phyloP scores from a whole-genome alignment of 352 stramenopile genomes.

The Saprolegnia parasitica region DNA sequence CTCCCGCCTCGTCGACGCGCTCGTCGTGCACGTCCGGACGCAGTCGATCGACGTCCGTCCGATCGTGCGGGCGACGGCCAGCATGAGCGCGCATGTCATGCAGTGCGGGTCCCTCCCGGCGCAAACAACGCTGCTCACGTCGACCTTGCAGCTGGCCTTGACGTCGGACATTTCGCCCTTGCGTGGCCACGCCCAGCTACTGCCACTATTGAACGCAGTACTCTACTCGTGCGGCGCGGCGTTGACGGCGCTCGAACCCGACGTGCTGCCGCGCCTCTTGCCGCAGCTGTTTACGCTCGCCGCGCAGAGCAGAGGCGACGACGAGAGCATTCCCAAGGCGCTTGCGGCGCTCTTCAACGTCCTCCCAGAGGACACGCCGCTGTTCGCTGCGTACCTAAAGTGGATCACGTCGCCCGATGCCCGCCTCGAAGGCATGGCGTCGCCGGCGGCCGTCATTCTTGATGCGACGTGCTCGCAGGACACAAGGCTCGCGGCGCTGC shows the following conservation, averaged over 20 bases:
- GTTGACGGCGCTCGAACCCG: conserved; percentile 33
- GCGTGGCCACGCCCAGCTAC: conserved; percentile 37
- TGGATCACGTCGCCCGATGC: conserved; percentile 32
- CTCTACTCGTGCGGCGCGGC: conserved; percentile 66
- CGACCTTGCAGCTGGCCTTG: conserved; percentile 57
- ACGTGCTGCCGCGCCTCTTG: conserved; percentile 58
- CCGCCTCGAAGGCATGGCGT: too few relatives aligned
- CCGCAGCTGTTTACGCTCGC: conserved; percentile 73
- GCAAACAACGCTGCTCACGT: conserved; percentile 58
- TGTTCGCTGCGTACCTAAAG: conserved; percentile 64
- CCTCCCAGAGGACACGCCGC: conserved; percentile 66
- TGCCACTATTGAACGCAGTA: conserved; percentile 68
- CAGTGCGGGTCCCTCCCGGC: conserved; percentile 59
- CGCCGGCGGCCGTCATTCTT: conserved; percentile 30
- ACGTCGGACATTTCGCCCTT: conserved; percentile 36
- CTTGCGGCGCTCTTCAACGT: conserved; percentile 85
- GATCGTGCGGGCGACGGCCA: conserved; percentile 42
- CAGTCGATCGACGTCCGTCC: conserved; percentile 40
- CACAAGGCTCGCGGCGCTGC: conserved; percentile 57
- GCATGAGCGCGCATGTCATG: conserved; percentile 70
- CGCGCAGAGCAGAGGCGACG: neutral
- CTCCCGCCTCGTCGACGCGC: conserved; percentile 47
- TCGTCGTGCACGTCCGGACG: conserved; percentile 33
- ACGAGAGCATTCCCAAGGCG: conserved; percentile 42
- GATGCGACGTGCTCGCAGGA: conserved; percentile 37